Evolutionary conservation across 164 flowering plant genomes (phyloP).

Genomic region (Houttuynia cordata): DNA sequence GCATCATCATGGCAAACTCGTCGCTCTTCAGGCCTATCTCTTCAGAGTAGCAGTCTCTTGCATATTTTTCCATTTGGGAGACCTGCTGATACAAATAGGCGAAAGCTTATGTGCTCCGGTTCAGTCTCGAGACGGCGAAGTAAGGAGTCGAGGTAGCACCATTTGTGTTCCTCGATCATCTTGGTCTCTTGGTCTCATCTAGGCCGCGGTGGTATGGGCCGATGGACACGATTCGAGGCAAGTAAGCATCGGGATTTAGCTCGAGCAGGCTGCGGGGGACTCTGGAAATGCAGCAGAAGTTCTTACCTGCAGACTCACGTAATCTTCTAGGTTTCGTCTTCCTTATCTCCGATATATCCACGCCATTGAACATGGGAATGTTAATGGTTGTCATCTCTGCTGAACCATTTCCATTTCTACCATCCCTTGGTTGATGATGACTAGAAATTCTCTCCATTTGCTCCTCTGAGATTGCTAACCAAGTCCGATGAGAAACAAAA

Average conservation of each 20-base stretch:
- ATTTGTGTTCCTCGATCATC: slow-evolving; percentile 5
- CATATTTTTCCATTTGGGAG: not conserved
- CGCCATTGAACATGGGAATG: too few species aligned
- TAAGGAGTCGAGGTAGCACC: not conserved
- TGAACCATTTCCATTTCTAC: too few species aligned
- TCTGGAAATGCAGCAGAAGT: not conserved
- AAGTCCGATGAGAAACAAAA: too few species aligned
- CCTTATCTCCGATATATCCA: too few species aligned
- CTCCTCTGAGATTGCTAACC: too few species aligned
- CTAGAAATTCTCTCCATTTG: too few species aligned
- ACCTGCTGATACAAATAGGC: not conserved
- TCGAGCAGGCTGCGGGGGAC: not conserved
- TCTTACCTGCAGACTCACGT: too few species aligned
- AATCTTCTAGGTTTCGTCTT: too few species aligned
- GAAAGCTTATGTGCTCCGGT: not conserved
- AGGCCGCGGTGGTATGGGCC: slow-evolving; percentile 5
- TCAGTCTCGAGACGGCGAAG: not conserved
- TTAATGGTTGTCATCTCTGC: too few species aligned
- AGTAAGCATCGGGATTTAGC: not conserved
- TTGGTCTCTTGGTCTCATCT: not conserved
- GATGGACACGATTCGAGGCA: slow-evolving; percentile 4
- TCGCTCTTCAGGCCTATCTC: not conserved
- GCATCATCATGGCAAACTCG: slow-evolving; percentile 3
- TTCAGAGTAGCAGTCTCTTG: not conserved
- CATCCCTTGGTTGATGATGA: too few species aligned